Conservation (phyloP, 2,329 filamentous ascomycete species). For the Monosporascus sp. region DNA sequence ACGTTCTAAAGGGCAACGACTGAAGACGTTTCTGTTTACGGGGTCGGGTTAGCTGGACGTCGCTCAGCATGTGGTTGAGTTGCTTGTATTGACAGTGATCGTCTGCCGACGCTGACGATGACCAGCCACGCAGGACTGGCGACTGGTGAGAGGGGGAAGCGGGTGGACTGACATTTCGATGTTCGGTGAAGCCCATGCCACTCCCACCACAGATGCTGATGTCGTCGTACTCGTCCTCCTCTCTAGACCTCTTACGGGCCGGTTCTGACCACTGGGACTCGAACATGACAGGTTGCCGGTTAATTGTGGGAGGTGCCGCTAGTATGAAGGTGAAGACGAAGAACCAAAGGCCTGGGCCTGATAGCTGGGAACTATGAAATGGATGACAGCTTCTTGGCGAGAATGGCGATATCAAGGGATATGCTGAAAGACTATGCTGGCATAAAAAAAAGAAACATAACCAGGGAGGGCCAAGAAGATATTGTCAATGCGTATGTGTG, state of each 20-base stretch:
- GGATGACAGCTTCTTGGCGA: neutral
- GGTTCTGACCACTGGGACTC: constrained; percentile 13
- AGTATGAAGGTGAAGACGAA: no score
- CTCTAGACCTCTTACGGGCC: constrained; percentile 23
- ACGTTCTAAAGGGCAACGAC: constrained; percentile 45
- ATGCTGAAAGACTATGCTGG: neutral
- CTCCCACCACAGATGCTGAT: constrained; percentile 12
- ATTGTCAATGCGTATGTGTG: neutral
- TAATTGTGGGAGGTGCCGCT: neutral
- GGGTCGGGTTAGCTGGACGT: constrained; percentile 5
- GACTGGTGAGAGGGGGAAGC: neutral
- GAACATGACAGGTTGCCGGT: constrained; percentile 9
- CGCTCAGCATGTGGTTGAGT: neutral
- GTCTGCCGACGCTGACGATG: neutral
- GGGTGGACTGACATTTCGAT: constrained; percentile 25
- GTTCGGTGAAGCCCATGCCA: constrained; percentile 24
- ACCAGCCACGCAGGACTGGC: neutral
- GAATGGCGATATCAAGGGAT: neutral
- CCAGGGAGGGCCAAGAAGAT: neutral
- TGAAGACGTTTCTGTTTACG: constrained; percentile 48
- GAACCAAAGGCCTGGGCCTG: no score
- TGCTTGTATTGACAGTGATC: neutral
- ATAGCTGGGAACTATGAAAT: neutral
- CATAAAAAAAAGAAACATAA: neutral
- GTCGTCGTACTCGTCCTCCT: constrained; percentile 19